These are phyloP conservation scores for Cercospora sp. DNA, from an alignment of 2,329 filamentous ascomycete genomes.

Conservation along the genomic window DNA sequence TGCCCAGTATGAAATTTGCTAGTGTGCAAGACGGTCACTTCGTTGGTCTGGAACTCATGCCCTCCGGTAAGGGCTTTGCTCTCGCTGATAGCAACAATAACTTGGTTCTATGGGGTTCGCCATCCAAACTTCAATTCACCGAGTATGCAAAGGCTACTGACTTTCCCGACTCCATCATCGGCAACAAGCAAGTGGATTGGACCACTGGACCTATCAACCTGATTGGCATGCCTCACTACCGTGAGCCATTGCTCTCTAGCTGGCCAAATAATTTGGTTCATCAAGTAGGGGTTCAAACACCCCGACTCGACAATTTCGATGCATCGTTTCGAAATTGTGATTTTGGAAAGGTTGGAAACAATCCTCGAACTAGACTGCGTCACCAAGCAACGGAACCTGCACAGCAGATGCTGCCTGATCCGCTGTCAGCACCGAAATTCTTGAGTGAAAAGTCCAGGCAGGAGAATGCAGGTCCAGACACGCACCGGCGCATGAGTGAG, in stretches of 20 bases:
- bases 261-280: slow-evolving; percentile 85
- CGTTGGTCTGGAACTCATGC: slow-evolving; percentile 79
- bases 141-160: slow-evolving; percentile 77
- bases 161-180: slow-evolving; percentile 67
- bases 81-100: slow-evolving; percentile 76
- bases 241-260: slow-evolving; percentile 80
- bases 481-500: slow-evolving; percentile 47
- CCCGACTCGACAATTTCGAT: slow-evolving; percentile 71
- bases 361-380: slow-evolving; percentile 66
- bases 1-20: slow-evolving; percentile 79
- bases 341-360: slow-evolving; percentile 55
- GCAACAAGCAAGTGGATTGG: slow-evolving; percentile 49
- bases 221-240: slow-evolving; percentile 90
- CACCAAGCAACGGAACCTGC: slow-evolving; percentile 67
- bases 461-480: slow-evolving; percentile 48
- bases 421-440: slow-evolving; percentile 81
- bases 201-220: slow-evolving; percentile 73
- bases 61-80: slow-evolving; percentile 81
- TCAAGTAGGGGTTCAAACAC: slow-evolving; percentile 80
- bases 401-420: slow-evolving; percentile 58
- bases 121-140: slow-evolving; percentile 80
- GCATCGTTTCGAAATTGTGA: slow-evolving; percentile 69
- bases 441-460: slow-evolving; percentile 84
- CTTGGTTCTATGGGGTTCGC: slow-evolving; percentile 86
- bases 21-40: slow-evolving; percentile 72